These are phyloP conservation scores for Linderniella brevidens DNA, from an alignment of 257 asterid species.

Conservation along the genomic window DNA sequence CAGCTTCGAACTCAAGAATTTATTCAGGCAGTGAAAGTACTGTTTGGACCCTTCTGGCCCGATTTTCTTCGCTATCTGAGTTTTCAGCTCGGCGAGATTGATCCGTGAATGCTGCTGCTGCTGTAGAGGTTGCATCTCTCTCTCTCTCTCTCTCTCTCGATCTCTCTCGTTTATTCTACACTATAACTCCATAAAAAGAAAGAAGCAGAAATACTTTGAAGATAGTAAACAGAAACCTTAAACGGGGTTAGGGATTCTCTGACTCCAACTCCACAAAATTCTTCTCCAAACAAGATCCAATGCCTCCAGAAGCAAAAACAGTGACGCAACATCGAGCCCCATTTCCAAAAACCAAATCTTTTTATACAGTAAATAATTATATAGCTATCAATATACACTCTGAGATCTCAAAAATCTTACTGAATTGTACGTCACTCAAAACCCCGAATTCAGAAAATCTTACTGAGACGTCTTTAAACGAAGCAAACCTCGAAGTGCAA, in stretches of 20 bases:
- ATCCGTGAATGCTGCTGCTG: slow-evolving; percentile 48
- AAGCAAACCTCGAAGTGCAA: no score
- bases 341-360: slow-evolving; percentile 16
- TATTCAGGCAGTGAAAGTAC: slow-evolving; percentile 39
- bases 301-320: slow-evolving; percentile 14
- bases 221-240: slow-evolving; percentile 17
- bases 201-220: slow-evolving; percentile 16
- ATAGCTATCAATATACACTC: slow-evolving; percentile 20
- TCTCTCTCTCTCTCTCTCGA: slow-evolving; percentile 11
- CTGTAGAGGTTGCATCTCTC: slow-evolving; percentile 46
- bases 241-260: slow-evolving; percentile 30
- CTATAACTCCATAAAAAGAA: slow-evolving; percentile 20
- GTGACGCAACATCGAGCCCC: slow-evolving; percentile 19
- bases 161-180: slow-evolving; percentile 16
- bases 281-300: slow-evolving; percentile 14
- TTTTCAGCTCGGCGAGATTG: slow-evolving; percentile 50
- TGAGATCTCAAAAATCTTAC: slow-evolving; percentile 25
- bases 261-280: slow-evolving; percentile 22
- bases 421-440: no score
- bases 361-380: slow-evolving; percentile 8
- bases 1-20: slow-evolving; percentile 44
- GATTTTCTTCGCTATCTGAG: slow-evolving; percentile 44
- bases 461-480: no score
- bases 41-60: slow-evolving; percentile 56
- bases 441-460: no score